Evolutionary conservation across 441 rosid genomes (phyloP), one percentile per base, ranked within the genome.

Genomic region (Arabidopsis lyrata): DNA sequence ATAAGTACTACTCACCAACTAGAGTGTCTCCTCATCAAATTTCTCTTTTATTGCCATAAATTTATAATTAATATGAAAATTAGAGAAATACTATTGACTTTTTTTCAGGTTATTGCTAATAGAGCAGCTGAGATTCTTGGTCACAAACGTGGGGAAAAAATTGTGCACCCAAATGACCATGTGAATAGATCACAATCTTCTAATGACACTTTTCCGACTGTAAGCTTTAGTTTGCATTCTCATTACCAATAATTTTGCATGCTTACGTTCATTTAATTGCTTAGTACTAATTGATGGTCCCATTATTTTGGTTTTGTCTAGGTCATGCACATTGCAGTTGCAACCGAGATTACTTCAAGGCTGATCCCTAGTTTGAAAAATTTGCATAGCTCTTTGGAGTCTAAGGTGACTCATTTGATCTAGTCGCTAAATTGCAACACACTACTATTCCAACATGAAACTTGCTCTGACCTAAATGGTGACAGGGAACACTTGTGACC

Each of bases 301-400:
- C 27, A 24, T 47, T 41, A 58, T 69, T 31, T 72, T 52, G 32
- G 71, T 31, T 54, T 61, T 72, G 35, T 78, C 38, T 73, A 89
- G 96, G 98, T 91, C 53, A 91, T 93, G 97, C 98, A 91, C 79
- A 92, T 94, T 76, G 97, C 99, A 18, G 95, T 92, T 73, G 97
- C 89, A 53, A 81, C 66, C 66, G 97, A 91, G 83, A 83, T 86
- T 55, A 94, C 89, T 74, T 87, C 91, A 10, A 92, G 94, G 81
- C 80, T 94, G 73, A 78, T 92, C 36, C 97, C 99, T 24, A 85
- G 85, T 70, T 68, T 92, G 81, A 86, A 80, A 77, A 82, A 54
- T 72, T 82, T 94, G 88, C 92, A 84, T 31, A 42, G 75, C 68
- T 72, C 97, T 13, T 70, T 92, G 18, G 79, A 87, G 61, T 72